These are phyloP conservation scores for Mycosarcoma maydis DNA, from an alignment of 1,284 basidiomycete genomes.

Conservation along the genomic window DNA sequence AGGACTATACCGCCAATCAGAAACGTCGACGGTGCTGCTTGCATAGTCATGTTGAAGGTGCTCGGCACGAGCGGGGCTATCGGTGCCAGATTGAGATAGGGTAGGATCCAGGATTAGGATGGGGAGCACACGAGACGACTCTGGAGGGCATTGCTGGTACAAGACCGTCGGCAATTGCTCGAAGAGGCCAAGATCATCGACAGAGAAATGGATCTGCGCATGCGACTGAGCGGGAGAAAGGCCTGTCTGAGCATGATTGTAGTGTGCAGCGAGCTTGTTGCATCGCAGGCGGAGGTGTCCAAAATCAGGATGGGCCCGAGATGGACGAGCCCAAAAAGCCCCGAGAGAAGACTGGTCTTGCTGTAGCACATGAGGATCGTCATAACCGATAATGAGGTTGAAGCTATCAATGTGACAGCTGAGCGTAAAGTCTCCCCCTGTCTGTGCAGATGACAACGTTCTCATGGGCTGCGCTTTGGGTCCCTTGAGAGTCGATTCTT, in stretches of 20 bases:
- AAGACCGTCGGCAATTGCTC: constrained; percentile 33
- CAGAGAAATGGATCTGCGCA: constrained; percentile 3
- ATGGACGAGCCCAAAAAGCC: constrained; percentile 47
- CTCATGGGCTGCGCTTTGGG: neutral
- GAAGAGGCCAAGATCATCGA: constrained; percentile 35
- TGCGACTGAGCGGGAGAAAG: neutral
- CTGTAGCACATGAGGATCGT: constrained; percentile 6
- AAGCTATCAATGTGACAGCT: constrained; percentile 20
- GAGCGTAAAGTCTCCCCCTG: constrained; percentile 2
- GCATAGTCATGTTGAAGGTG: constrained; percentile 26
- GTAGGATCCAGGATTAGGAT: constrained; percentile 39
- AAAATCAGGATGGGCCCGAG: constrained; percentile 37
- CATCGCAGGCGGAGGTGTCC: constrained; percentile 50
- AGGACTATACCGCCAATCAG: constrained; percentile 39
- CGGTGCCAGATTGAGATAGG: constrained; percentile 7
- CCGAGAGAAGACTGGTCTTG: constrained; percentile 2
- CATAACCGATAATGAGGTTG: constrained; percentile 46
- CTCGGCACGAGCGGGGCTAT: neutral
- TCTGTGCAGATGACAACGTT: neutral
- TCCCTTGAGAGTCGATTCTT: neutral
- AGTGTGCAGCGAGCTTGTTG: constrained; percentile 18
- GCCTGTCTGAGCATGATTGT: neutral
- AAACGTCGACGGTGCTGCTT: constrained; percentile 34
- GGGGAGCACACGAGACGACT: constrained; percentile 26
- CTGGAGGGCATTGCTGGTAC: constrained; percentile 11